Evolutionary conservation across 192 early-diverging fungal species (phyloP).

Genomic region (Umbelopsis sp.): DNA sequence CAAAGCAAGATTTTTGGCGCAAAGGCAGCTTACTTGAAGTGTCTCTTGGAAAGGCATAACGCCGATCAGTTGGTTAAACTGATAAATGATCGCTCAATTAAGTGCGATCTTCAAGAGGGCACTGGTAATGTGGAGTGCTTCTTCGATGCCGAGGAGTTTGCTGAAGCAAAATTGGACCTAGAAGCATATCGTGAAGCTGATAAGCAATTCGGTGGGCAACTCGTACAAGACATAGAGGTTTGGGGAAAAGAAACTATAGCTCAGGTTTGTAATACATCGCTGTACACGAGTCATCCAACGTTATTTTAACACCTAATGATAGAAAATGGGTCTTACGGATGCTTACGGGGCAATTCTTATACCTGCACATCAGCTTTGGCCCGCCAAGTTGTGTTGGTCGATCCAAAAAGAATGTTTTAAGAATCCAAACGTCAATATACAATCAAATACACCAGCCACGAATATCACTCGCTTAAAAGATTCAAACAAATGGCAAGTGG

Average conservation of each 20-base stretch:
- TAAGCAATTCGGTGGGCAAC: neutral
- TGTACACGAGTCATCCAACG: neutral
- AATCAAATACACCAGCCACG: neutral
- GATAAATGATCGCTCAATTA: neutral
- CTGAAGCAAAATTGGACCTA: conserved; percentile 6
- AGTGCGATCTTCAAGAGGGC: conserved; percentile 4
- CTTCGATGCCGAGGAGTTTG: neutral
- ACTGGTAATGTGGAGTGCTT: conserved; percentile 5
- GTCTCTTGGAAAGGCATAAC: conserved; percentile 5
- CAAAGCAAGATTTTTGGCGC: neutral
- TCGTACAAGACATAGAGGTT: neutral
- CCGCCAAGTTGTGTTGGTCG: neutral
- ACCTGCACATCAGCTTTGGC: conserved; percentile 18
- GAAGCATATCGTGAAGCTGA: neutral
- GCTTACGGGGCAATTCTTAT: neutral
- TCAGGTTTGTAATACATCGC: neutral
- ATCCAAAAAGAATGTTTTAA: conserved; percentile 7
- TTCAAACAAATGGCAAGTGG: neutral
- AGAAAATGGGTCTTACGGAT: neutral
- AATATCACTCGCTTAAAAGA: neutral
- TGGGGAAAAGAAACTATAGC: neutral
- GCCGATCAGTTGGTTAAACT: neutral
- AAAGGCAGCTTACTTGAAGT: neutral
- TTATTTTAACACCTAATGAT: neutral
- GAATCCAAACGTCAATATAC: conserved; percentile 9